phyloP scores from a whole-genome alignment of 129 eudicot genomes.

The Calendula officinalis region DNA sequence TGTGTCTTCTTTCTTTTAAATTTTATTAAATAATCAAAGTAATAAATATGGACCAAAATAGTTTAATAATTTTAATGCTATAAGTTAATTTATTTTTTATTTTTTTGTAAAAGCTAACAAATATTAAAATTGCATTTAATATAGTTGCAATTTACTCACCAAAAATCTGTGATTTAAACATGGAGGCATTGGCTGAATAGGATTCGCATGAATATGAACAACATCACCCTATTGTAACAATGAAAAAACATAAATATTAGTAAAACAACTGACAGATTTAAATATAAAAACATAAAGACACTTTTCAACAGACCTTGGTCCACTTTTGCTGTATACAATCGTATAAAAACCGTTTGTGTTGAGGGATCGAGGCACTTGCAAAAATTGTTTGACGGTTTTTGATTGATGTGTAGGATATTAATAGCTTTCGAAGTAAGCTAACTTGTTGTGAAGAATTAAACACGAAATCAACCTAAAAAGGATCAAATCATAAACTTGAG shows the following conservation, averaged over 20 bases:
- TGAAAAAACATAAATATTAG: conserved; percentile 3
- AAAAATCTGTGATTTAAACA: conserved; percentile 67
- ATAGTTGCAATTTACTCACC: conserved; percentile 44
- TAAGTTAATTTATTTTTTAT: too few species aligned
- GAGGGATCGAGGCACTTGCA: conserved; percentile 98
- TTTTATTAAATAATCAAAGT: too few species aligned
- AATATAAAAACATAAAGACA: conserved; percentile 11
- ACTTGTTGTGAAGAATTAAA: conserved; percentile 78
- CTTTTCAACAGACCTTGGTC: conserved; percentile 75
- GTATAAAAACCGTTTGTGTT: conserved; percentile 72
- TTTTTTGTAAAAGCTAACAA: too few species aligned
- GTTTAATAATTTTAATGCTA: too few species aligned
- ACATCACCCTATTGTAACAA: conserved; percentile 61
- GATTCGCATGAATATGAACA: conserved; percentile 81
- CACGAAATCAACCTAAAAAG: conserved; percentile 86
- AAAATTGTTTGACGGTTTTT: conserved; percentile 71
- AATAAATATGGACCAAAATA: too few species aligned
- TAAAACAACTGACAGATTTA: conserved; percentile 6
- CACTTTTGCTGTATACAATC: conserved; percentile 95
- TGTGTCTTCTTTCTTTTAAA: too few species aligned
- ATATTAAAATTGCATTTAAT: background rate
- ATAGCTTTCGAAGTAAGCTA: conserved; percentile 65
- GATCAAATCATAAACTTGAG: conserved; percentile 3
- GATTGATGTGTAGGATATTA: conserved; percentile 64
- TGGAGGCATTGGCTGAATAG: conserved; percentile 87